A percentile compares a stretch with the other conserved stretches of the same genome.
Conservation (phyloP, 116 monocot species). For the Zostera marina region DNA sequence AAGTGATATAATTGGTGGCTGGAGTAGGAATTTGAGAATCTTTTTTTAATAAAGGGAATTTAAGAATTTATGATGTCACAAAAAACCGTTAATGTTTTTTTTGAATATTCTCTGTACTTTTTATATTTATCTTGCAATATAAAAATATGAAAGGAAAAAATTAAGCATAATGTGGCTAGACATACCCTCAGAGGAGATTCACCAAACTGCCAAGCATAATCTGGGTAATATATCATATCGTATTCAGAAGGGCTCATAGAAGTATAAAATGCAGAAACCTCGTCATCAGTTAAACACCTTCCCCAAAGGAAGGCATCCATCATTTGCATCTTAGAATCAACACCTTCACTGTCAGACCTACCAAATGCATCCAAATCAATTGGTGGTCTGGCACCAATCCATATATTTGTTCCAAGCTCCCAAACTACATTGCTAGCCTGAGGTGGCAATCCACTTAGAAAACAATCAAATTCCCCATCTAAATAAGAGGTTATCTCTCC, state of each 20-base stretch:
- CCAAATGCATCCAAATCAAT: slow-evolving; percentile 98
- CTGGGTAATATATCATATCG: slow-evolving; percentile 61
- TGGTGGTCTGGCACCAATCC: slow-evolving; percentile 85
- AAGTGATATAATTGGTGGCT: no score
- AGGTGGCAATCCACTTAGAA: slow-evolving; percentile 58
- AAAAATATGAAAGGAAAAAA: background rate
- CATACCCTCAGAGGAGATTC: slow-evolving; percentile 85
- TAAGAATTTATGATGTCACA: no score
- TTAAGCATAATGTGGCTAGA: background rate
- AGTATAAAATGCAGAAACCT: slow-evolving; percentile 56
- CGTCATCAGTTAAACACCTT: slow-evolving; percentile 84
- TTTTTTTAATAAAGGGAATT: no score
- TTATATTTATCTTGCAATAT: no score
- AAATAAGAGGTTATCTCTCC: slow-evolving; percentile 82
- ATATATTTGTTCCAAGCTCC: slow-evolving; percentile 76
- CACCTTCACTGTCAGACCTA: slow-evolving; percentile 92
- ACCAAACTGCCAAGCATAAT: slow-evolving; percentile 49
- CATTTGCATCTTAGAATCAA: slow-evolving; percentile 90
- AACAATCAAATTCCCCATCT: slow-evolving; percentile 93
- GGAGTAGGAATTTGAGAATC: no score
- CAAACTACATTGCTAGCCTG: slow-evolving; percentile 39
- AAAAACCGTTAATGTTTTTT: no score
- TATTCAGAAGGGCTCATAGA: slow-evolving; percentile 41
- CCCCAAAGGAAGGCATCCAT: slow-evolving; percentile 99
- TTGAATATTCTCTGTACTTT: no score